These are phyloP conservation scores for Fagus sylvatica DNA, from an alignment of 306 rosid species.

Conservation along the genomic window DNA sequence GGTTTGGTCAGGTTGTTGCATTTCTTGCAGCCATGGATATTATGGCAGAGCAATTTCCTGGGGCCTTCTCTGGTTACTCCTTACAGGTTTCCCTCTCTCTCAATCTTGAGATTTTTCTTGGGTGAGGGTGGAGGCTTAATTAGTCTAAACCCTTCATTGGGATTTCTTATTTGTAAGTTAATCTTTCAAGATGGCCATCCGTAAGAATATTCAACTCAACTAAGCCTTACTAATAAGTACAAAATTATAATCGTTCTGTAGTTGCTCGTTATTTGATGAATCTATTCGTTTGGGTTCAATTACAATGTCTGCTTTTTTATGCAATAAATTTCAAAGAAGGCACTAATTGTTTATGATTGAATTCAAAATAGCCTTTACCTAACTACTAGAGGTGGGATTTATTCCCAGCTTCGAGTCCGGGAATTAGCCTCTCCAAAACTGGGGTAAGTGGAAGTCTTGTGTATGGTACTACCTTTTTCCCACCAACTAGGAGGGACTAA, in stretches of 20 bases:
- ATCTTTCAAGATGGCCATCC: background rate
- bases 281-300: background rate
- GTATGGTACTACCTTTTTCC: no score
- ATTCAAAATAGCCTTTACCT: no score
- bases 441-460: no score
- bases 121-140: background rate
- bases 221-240: no score
- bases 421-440: no score
- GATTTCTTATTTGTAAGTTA: background rate
- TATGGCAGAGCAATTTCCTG: conserved; percentile 94
- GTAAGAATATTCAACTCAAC: background rate
- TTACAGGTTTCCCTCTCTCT: conserved; percentile 58
- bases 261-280: background rate
- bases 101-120: conserved; percentile 15
- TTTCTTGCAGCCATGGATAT: conserved; percentile 98
- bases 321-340: no score
- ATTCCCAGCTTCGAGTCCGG: no score
- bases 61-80: conserved; percentile 90
- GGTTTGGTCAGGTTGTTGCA: conserved; percentile 71
- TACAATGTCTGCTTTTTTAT: no score
- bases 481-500: no score
- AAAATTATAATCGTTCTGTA: background rate
- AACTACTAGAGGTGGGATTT: no score
- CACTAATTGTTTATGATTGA: no score
- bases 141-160: conserved; percentile 5